Percentiles rank a stretch among this genome's conserved stretches.
Conservation (phyloP, 768 basidiomycete species). For the Rhizopogon vinicolor region DNA sequence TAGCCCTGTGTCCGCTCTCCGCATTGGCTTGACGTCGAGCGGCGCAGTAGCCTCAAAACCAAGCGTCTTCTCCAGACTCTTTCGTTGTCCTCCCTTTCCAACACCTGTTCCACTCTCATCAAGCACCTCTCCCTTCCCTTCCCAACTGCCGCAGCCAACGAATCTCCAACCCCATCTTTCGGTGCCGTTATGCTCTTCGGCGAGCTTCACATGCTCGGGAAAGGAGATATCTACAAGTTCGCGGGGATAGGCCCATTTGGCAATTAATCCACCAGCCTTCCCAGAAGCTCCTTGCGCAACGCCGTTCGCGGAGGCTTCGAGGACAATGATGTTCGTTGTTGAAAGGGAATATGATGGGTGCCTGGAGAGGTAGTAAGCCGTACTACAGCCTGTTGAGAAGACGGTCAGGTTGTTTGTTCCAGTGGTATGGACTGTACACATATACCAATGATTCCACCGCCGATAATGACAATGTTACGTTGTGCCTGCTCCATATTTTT, state of each 20-base stretch:
- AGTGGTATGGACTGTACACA: background rate
- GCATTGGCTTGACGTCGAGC: constrained; percentile 14
- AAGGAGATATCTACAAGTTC: constrained; percentile 64
- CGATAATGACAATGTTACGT: constrained; percentile 64
- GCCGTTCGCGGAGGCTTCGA: constrained; percentile 66
- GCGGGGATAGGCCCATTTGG: constrained; percentile 78
- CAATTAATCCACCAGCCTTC: constrained; percentile 82
- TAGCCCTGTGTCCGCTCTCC: constrained; percentile 29
- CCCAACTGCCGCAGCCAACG: constrained; percentile 70
- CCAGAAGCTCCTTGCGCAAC: constrained; percentile 80
- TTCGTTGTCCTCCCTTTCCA: constrained; percentile 29
- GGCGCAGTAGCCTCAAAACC: constrained; percentile 30
- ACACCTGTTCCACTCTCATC: constrained; percentile 16
- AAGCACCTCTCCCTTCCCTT: constrained; percentile 48
- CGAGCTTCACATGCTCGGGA: constrained; percentile 67
- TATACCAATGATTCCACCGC: constrained; percentile 79
- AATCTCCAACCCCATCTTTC: constrained; percentile 82
- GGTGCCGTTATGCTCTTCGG: constrained; percentile 61
- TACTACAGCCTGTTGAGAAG: constrained; percentile 40
- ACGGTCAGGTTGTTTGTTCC: background rate
- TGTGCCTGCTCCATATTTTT: constrained; percentile 15
- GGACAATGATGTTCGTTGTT: constrained; percentile 47
- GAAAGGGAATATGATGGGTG: constrained; percentile 43
- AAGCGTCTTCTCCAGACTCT: constrained; percentile 52
- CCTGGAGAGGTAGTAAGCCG: constrained; percentile 72